Evolutionary conservation across 2,329 filamentous ascomycete species (phyloP).

Genomic region (Aspergillus alliaceus): DNA sequence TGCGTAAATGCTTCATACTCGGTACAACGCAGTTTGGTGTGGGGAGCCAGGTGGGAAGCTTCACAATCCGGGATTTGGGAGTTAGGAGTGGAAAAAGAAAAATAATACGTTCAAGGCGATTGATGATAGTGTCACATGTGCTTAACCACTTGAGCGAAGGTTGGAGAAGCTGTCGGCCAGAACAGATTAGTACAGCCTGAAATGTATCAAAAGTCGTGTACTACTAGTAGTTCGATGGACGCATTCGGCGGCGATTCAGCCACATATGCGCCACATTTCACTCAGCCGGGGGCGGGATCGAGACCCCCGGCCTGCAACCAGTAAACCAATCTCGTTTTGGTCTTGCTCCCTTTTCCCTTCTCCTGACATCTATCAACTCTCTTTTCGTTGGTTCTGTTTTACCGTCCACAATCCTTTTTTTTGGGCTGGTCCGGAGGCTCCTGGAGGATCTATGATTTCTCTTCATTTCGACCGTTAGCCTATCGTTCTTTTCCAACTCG

Average conservation of each 20-base stretch:
- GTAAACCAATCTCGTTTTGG: constrained; percentile 12
- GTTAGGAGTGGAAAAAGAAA: not conserved
- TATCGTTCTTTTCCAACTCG: constrained; percentile 16
- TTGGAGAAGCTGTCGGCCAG: not conserved
- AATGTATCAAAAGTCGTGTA: no score
- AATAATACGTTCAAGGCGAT: not conserved
- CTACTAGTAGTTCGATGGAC: not conserved
- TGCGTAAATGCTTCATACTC: constrained; percentile 35
- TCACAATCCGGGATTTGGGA: not conserved
- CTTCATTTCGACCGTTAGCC: constrained; percentile 25
- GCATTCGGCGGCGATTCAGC: constrained; percentile 14
- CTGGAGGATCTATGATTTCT: constrained; percentile 30
- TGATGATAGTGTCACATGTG: not conserved
- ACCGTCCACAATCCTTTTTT: constrained; percentile 17
- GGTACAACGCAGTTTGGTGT: not conserved
- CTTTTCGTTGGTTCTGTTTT: constrained; percentile 10
- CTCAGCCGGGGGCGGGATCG: constrained; percentile 10
- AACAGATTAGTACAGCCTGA: not conserved
- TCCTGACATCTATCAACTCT: constrained; percentile 14
- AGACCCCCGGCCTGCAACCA: constrained; percentile 1
- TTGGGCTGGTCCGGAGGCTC: constrained; percentile 25
- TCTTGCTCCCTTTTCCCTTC: constrained; percentile 20
- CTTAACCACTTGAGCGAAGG: not conserved
- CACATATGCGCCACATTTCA: constrained; percentile 18
- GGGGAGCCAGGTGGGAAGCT: not conserved